A percentile compares a stretch with the other conserved stretches of the same genome.
Evolutionary conservation across 1,284 basidiomycete genomes (phyloP).

Genomic region (Trametes pubescens): DNA sequence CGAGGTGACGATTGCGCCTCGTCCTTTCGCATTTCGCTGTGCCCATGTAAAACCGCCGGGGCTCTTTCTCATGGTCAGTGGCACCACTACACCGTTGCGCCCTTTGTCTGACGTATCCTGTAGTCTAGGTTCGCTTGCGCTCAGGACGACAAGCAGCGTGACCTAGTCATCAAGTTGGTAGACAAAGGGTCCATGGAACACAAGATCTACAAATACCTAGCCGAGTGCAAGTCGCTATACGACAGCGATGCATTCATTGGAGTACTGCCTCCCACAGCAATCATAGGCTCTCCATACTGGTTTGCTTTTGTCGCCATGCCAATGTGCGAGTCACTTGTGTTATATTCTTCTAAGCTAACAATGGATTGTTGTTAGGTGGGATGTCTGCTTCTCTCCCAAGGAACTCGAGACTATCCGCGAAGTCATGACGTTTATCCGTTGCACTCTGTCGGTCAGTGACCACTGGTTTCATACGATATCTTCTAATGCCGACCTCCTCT

Average conservation of each 20-base stretch:
- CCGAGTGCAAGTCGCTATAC: neutral
- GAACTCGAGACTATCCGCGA: constrained; percentile 9
- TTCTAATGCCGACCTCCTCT: neutral
- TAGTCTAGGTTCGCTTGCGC: constrained; percentile 1
- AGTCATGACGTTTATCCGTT: constrained; percentile 8
- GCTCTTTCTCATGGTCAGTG: neutral
- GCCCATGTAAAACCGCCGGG: neutral
- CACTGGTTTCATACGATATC: neutral
- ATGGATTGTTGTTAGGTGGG: constrained; percentile 6
- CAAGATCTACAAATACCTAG: neutral
- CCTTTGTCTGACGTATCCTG: neutral
- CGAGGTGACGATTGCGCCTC: neutral
- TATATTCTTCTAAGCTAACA: neutral
- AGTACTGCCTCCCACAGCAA: constrained; percentile 15
- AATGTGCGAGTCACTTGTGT: neutral
- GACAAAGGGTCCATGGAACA: constrained; percentile 10
- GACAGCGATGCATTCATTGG: neutral
- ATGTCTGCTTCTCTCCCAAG: neutral
- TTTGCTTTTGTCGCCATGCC: constrained; percentile 15
- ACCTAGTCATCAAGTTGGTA: constrained; percentile 13
- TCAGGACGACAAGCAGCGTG: neutral
- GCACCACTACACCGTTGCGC: neutral
- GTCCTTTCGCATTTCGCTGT: neutral
- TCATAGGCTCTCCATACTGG: constrained; percentile 6
- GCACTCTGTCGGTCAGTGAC: neutral